Evolutionary conservation across 176 grass and related monocot species (phyloP).

Genomic region (Eremochloa ophiuroides): DNA sequence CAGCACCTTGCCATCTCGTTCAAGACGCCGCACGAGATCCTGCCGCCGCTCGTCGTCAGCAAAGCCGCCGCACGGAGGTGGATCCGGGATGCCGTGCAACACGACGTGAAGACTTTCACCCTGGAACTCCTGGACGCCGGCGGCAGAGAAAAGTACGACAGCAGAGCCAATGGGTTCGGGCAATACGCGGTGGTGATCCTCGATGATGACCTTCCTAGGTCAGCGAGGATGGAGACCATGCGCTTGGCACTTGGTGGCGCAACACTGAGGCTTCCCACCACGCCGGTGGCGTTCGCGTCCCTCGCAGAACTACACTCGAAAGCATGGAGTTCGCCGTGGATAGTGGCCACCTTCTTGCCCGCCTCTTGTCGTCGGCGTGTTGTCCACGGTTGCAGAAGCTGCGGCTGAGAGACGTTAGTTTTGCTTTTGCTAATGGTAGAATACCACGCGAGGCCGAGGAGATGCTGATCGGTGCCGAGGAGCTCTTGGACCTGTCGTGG

Average conservation of each 20-base stretch:
- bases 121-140: fast-evolving
- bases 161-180: too few species aligned
- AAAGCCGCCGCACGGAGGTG: background rate
- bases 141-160: background rate
- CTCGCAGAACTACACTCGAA: background rate
- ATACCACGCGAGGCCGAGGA: too few species aligned
- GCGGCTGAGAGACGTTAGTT: too few species aligned
- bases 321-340: background rate
- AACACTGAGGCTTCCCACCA: background rate
- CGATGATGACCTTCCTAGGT: background rate
- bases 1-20: background rate
- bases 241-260: background rate
- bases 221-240: background rate
- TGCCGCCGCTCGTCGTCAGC: background rate
- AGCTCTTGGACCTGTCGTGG: too few species aligned
- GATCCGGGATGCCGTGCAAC: background rate
- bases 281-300: background rate
- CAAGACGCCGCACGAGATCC: background rate
- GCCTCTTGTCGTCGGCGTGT: too few species aligned
- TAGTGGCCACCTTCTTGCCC: background rate
- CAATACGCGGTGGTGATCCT: background rate
- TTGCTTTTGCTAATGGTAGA: too few species aligned
- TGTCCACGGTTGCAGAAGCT: too few species aligned
- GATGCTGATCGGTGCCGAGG: too few species aligned
- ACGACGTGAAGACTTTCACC: background rate